Evolutionary conservation across 805 yeast species (phyloP).

Genomic region (Teunomyces barrocoloradensis): DNA sequence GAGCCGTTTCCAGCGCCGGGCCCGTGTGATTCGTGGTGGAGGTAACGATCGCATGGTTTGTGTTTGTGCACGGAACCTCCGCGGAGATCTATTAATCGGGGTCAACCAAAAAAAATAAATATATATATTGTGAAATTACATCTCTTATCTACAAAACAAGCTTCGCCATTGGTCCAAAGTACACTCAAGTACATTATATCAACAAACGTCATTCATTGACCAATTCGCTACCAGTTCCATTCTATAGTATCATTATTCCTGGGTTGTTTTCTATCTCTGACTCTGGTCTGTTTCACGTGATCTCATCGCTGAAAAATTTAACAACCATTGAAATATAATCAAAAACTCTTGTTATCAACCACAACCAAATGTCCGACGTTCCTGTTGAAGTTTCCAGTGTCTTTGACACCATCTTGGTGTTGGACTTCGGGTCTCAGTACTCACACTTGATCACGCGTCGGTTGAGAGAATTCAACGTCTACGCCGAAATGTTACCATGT

Average conservation of each 20-base stretch:
- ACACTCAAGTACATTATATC: too few relatives aligned
- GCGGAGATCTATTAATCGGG: background rate
- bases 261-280: too few relatives aligned
- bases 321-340: background rate
- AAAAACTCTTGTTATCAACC: background rate
- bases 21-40: constrained; percentile 33
- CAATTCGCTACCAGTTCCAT: too few relatives aligned
- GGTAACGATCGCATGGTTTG: constrained; percentile 20
- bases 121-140: too few relatives aligned
- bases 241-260: too few relatives aligned
- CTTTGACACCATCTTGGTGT: constrained; percentile 94
- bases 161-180: too few relatives aligned
- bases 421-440: constrained; percentile 98
- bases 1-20: constrained; percentile 30
- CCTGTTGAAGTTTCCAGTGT: constrained; percentile 73
- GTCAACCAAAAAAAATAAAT: background rate
- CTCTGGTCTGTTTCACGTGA: too few relatives aligned
- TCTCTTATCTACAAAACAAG: too few relatives aligned
- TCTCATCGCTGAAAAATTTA: background rate
- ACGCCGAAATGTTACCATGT: constrained; percentile 99
- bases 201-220: too few relatives aligned
- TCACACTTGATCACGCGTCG: constrained; percentile 96
- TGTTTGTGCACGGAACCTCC: background rate
- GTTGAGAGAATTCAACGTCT: constrained; percentile 94
- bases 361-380: constrained; percentile 21